Percentiles rank a stretch among this genome's conserved stretches.
Evolutionary conservation across 2,329 filamentous ascomycete genomes (phyloP).

Genomic region (Hypoxylon sp.): DNA sequence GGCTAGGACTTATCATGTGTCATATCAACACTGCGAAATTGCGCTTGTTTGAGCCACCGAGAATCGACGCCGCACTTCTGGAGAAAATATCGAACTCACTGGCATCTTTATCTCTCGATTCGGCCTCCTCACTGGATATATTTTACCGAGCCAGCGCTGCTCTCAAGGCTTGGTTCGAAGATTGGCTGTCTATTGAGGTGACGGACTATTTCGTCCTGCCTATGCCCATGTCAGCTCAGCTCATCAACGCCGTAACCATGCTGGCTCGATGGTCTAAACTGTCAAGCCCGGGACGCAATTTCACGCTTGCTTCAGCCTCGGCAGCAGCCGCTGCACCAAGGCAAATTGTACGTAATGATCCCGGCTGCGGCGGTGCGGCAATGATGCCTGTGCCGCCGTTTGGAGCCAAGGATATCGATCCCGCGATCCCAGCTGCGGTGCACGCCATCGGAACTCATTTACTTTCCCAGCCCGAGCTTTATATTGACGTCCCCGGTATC

Average conservation of each 20-base stretch:
- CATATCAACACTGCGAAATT: slow-evolving; percentile 60
- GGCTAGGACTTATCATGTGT: slow-evolving; percentile 57
- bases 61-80: slow-evolving; percentile 59
- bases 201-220: slow-evolving; percentile 62
- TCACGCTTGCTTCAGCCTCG: slow-evolving; percentile 6
- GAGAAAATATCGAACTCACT: slow-evolving; percentile 62
- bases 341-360: slow-evolving; percentile 25
- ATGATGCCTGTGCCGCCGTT: slow-evolving; percentile 36
- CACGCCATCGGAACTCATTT: slow-evolving; percentile 60
- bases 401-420: slow-evolving; percentile 54
- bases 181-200: slow-evolving; percentile 62
- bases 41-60: slow-evolving; percentile 64
- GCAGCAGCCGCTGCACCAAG: neutral
- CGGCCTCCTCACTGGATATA: slow-evolving; percentile 62
- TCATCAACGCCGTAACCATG: slow-evolving; percentile 67
- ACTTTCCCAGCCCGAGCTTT: slow-evolving; percentile 61
- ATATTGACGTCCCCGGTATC: slow-evolving; percentile 62
- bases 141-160: slow-evolving; percentile 66
- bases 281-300: slow-evolving; percentile 54
- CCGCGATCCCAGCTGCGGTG: slow-evolving; percentile 59
- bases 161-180: slow-evolving; percentile 65
- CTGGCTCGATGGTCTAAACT: slow-evolving; percentile 67
- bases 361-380: slow-evolving; percentile 23
- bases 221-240: slow-evolving; percentile 61
- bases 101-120: slow-evolving; percentile 56